Evolutionary conservation across 148 eudicot species (phyloP).

Genomic region (Fagopyrum tataricum): DNA sequence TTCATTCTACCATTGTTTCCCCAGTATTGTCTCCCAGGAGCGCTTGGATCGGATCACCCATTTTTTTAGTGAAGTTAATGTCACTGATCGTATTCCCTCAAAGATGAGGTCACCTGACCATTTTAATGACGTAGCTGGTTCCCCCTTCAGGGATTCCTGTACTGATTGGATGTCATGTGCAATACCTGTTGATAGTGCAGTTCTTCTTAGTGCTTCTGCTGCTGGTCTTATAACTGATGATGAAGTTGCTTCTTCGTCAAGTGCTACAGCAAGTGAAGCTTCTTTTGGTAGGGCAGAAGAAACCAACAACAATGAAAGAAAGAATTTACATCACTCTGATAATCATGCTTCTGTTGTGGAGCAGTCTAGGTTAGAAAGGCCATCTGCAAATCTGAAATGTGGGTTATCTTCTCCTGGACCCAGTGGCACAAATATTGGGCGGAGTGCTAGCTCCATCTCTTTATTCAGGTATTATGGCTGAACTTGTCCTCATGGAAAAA

Average conservation of each 20-base stretch:
- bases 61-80: constrained; percentile 62
- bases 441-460: constrained; percentile 50
- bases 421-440: constrained; percentile 35
- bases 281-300: constrained; percentile 57
- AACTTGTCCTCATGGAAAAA: not conserved
- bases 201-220: constrained; percentile 72
- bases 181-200: constrained; percentile 69
- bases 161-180: constrained; percentile 72
- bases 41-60: constrained; percentile 83
- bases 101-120: constrained; percentile 30
- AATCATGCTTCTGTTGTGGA: constrained; percentile 45
- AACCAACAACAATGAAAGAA: constrained; percentile 31
- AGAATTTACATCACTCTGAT: constrained; percentile 31
- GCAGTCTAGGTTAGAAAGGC: constrained; percentile 11
- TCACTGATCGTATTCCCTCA: constrained; percentile 39
- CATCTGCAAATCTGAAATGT: constrained; percentile 14
- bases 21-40: constrained; percentile 91
- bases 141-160: constrained; percentile 28
- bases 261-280: constrained; percentile 51
- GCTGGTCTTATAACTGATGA: constrained; percentile 67
- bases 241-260: constrained; percentile 43
- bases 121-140: constrained; percentile 28
- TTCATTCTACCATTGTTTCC: constrained; percentile 20
- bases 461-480: constrained; percentile 49
- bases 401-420: constrained; percentile 35